phyloP scores from a whole-genome alignment of 179 eudicot genomes.

The Beta corolliflora region DNA sequence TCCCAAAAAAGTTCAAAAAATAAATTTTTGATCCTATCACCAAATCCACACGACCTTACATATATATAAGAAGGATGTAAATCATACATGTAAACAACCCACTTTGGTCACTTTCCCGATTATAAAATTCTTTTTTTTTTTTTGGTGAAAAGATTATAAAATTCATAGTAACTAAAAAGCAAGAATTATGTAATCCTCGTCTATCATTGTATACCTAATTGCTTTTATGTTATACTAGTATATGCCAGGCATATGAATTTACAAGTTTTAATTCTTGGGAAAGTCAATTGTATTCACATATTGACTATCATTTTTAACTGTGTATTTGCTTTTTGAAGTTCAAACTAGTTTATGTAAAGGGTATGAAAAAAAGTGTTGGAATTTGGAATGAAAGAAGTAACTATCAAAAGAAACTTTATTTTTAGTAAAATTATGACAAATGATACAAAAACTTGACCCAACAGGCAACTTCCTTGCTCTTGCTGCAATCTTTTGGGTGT shows the following conservation, averaged over 20 bases:
- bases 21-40: too few relatives aligned
- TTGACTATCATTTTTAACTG: neutral
- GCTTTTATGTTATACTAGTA: neutral
- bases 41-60: too few relatives aligned
- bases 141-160: too few relatives aligned
- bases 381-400: conserved; percentile 28
- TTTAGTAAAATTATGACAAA: neutral
- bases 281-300: conserved; percentile 13
- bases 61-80: too few relatives aligned
- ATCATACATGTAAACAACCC: neutral
- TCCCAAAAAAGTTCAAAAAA: too few relatives aligned
- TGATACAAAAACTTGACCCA: conserved; percentile 14
- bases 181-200: neutral
- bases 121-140: too few relatives aligned
- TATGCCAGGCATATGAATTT: neutral
- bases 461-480: conserved; percentile 5
- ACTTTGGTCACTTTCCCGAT: neutral
- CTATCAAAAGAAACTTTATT: conserved; percentile 16
- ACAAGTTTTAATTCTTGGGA: conserved; percentile 5
- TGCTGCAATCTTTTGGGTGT: neutral
- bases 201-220: conserved; percentile 1
- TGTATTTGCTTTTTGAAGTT: neutral
- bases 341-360: neutral
- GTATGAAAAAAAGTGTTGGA: neutral
- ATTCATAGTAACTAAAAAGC: neutral